Evolutionary conservation across 306 rosid species (phyloP).

Genomic region (Trifolium pratense): DNA sequence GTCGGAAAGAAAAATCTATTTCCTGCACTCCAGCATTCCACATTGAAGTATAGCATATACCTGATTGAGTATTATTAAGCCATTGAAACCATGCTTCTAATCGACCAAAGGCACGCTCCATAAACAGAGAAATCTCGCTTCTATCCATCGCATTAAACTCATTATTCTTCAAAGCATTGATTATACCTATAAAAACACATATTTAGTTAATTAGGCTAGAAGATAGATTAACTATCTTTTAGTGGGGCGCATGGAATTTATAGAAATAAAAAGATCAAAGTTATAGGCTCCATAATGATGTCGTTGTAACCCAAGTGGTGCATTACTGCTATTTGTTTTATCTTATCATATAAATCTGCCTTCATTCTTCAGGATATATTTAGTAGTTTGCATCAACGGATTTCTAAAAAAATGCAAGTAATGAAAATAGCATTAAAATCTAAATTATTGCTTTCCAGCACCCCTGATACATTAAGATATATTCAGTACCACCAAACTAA

Average conservation of each 20-base stretch:
- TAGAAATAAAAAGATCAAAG: conserved; percentile 10
- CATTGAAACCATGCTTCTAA: conserved; percentile 95
- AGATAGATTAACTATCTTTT: not conserved
- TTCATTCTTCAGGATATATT: conserved; percentile 13
- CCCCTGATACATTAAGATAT: conserved; percentile 19
- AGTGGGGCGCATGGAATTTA: not conserved
- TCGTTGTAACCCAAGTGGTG: not conserved
- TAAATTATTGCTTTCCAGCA: conserved; percentile 31
- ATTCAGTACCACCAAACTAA: conserved; percentile 24
- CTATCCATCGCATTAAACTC: conserved; percentile 63
- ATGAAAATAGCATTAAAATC: conserved; percentile 26
- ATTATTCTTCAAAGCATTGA: conserved; percentile 64
- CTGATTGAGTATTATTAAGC: conserved; percentile 88
- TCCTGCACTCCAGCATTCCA: conserved; percentile 1
- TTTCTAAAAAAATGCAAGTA: conserved; percentile 6
- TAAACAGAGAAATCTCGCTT: conserved; percentile 64
- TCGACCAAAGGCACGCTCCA: conserved; percentile 80
- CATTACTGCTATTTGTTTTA: not conserved
- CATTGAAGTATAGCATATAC: conserved; percentile 45
- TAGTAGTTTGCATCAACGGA: not conserved
- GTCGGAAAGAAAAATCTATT: conserved; percentile 24
- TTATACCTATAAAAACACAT: conserved; percentile 62
- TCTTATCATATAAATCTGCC: conserved; percentile 5
- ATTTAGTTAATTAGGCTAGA: conserved; percentile 33
- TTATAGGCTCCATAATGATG: not conserved